phyloP scores from a whole-genome alignment of 31 red algal genomes.

The Endocladia muricata region DNA sequence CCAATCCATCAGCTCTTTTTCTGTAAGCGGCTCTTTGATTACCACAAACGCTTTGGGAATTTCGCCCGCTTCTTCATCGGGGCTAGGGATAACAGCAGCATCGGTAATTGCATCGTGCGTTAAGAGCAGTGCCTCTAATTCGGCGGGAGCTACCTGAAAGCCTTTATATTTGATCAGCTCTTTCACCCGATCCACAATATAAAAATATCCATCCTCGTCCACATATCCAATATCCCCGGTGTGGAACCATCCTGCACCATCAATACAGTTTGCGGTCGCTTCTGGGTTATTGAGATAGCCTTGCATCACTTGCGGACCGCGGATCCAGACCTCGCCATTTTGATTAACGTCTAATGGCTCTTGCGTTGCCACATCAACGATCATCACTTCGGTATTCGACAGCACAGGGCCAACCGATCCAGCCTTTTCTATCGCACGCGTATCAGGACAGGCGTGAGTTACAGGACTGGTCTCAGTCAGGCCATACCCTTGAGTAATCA shows the following conservation, averaged over 20 bases:
- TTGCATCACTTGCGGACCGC: constrained; percentile 45
- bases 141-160: constrained; percentile 30
- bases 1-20: constrained; percentile 15
- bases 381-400: constrained; percentile 25
- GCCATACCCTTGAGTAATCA: constrained; percentile 17
- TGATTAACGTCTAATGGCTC: neutral
- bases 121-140: constrained; percentile 39
- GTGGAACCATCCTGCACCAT: constrained; percentile 41
- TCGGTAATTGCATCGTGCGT: constrained; percentile 30
- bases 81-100: constrained; percentile 36
- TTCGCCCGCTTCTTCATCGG: constrained; percentile 47
- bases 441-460: constrained; percentile 7
- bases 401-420: constrained; percentile 29
- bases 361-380: constrained; percentile 17
- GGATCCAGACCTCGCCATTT: constrained; percentile 39
- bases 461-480: constrained; percentile 28
- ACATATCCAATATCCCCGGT: constrained; percentile 40
- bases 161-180: constrained; percentile 60
- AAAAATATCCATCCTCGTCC: constrained; percentile 34
- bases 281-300: constrained; percentile 33
- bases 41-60: constrained; percentile 50
- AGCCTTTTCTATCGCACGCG: neutral
- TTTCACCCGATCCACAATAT: constrained; percentile 43
- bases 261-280: neutral
- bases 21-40: constrained; percentile 2